These are phyloP conservation scores for Durotheca rogersii DNA, from an alignment of 495 filamentous ascomycete species.

Conservation along the genomic window DNA sequence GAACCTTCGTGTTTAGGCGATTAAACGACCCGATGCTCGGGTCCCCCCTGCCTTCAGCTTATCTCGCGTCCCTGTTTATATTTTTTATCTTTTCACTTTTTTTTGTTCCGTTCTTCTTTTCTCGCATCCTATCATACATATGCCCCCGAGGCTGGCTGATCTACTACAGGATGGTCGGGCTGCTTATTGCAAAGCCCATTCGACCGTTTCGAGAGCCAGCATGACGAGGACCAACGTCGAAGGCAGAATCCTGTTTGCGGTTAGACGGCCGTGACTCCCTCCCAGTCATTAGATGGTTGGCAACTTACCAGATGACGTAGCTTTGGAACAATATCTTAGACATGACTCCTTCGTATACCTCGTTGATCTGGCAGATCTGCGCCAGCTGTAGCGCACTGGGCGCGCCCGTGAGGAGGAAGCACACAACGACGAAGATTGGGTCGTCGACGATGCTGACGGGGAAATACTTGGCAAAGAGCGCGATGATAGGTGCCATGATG, in stretches of 20 bases:
- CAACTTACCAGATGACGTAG: constrained; percentile 86
- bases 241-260: constrained; percentile 73
- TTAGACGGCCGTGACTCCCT: constrained; percentile 28
- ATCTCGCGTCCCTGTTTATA: no score
- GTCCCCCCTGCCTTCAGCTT: no score
- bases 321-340: constrained; percentile 92
- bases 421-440: constrained; percentile 96
- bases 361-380: constrained; percentile 98
- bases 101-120: neutral
- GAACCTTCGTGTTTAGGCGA: no score
- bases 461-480: constrained; percentile 86
- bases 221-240: constrained; percentile 90
- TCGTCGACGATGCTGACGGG: constrained; percentile 94
- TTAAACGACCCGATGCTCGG: no score
- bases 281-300: neutral
- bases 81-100: neutral
- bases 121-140: neutral
- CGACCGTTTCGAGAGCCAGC: constrained; percentile 86
- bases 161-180: no score
- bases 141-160: no score
- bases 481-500: constrained; percentile 91
- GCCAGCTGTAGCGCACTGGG: constrained; percentile 93
- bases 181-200: constrained; percentile 64
- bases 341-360: constrained; percentile 92
- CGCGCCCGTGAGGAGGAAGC: constrained; percentile 91